Conservation (phyloP, 169 alveolate species). For the Blepharisma undulans region DNA sequence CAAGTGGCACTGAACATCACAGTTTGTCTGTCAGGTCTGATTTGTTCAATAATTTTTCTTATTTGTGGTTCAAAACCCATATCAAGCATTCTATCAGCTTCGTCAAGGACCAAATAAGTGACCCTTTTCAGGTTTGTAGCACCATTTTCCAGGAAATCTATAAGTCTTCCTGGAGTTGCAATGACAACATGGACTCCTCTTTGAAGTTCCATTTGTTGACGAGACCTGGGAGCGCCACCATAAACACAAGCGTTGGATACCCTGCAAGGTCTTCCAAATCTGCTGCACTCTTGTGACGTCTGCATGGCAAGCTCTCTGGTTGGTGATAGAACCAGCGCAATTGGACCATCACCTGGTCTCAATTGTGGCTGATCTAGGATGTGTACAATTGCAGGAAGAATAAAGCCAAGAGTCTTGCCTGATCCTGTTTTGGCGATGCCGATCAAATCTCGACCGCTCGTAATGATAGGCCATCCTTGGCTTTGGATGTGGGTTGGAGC, state of each 20-base stretch:
- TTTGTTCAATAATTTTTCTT: conserved; percentile 91
- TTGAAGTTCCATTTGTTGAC: conserved; percentile 85
- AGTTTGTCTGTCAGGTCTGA: conserved; percentile 93
- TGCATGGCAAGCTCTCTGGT: conserved; percentile 98
- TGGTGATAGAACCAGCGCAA: conserved; percentile 97
- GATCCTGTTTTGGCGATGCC: conserved; percentile 99
- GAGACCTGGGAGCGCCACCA: conserved; percentile 95
- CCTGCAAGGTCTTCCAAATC: conserved; percentile 87
- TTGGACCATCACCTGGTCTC: conserved; percentile 95
- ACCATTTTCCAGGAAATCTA: conserved; percentile 92
- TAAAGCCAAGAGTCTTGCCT: conserved; percentile 97
- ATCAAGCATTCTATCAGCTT: conserved; percentile 99
- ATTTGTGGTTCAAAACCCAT: conserved; percentile 99
- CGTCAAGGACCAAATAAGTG: conserved; percentile 98
- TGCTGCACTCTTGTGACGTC: conserved; percentile 92
- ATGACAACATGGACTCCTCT: conserved; percentile 96
- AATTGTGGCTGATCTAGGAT: conserved; percentile 88
- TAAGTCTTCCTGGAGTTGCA: conserved; percentile 96
- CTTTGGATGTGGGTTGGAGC: conserved; percentile 96
- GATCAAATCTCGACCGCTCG: conserved; percentile 94
- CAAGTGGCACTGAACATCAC: conserved; percentile 99
- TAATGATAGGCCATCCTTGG: conserved; percentile 94
- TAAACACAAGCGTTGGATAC: conserved; percentile 90
- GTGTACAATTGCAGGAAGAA: conserved; percentile 96
- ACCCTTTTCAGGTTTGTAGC: conserved; percentile 94